Conservation (phyloP, 2,329 filamentous ascomycete species). For the Domatiomyces globalis region DNA sequence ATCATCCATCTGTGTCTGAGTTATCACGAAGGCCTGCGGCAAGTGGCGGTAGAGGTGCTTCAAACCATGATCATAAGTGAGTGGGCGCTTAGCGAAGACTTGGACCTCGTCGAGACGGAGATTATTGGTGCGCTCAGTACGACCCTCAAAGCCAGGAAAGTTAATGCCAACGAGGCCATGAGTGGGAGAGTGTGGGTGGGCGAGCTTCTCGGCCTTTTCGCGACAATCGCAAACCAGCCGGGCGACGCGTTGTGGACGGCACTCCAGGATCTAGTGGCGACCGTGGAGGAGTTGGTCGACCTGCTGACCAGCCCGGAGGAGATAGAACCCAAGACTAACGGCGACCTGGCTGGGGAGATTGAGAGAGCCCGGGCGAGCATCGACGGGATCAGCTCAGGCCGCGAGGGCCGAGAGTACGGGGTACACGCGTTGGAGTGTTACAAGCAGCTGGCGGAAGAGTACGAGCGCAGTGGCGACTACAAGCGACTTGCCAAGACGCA, state of each 20-base stretch:
- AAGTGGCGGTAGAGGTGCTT: conserved; percentile 81
- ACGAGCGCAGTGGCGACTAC: conserved; percentile 79
- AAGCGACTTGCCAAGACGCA: conserved; percentile 79
- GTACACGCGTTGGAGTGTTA: conserved; percentile 53
- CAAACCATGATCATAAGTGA: conserved; percentile 98
- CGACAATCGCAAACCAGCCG: conserved; percentile 48
- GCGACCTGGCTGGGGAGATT: conserved; percentile 5
- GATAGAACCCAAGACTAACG: conserved; percentile 25
- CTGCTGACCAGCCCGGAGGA: conserved; percentile 81
- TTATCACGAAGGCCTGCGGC: conserved; percentile 79
- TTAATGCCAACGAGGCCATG: conserved; percentile 60
- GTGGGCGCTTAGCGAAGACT: conserved; percentile 87
- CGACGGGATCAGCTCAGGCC: conserved; percentile 11
- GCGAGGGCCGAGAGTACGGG: conserved; percentile 22
- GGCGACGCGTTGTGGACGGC: conserved; percentile 64
- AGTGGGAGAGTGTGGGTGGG: conserved; percentile 84
- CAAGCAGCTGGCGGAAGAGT: conserved; percentile 79
- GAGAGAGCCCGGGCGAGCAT: conserved; percentile 14
- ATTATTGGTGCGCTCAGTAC: conserved; percentile 88
- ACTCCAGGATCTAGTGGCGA: conserved; percentile 64
- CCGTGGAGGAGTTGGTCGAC: conserved; percentile 80
- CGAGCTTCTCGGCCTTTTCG: conserved; percentile 71
- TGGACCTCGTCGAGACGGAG: conserved; percentile 83
- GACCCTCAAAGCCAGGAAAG: conserved; percentile 75
- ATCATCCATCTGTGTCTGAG: conserved; percentile 91